Conservation (phyloP, 2,329 filamentous ascomycete species). For the Colletotrichum neosansevieriae region DNA sequence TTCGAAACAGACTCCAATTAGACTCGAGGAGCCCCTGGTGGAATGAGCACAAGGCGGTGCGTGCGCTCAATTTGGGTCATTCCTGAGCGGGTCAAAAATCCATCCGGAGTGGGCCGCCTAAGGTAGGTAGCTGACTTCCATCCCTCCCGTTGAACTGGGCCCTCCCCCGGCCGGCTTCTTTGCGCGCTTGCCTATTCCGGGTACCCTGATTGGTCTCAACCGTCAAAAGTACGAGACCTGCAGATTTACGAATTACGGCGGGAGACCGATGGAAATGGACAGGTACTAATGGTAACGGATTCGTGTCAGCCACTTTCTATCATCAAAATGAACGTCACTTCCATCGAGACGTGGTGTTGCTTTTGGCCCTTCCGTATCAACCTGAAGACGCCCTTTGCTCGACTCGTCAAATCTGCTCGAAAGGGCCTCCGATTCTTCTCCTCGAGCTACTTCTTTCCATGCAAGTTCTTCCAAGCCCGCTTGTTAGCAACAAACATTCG, state of each 20-base stretch:
- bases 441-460: not conserved
- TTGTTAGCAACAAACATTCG: not conserved
- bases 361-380: not conserved
- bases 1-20: too few species aligned
- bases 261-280: not conserved
- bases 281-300: not conserved
- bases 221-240: conserved; percentile 7
- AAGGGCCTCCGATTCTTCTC: not conserved
- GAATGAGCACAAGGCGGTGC: not conserved
- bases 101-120: conserved; percentile 29
- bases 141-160: conserved; percentile 17
- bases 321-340: not conserved
- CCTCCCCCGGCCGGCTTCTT: conserved; percentile 1
- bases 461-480: too few species aligned
- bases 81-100: conserved; percentile 27
- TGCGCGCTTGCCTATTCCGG: not conserved
- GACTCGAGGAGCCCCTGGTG: conserved; percentile 11
- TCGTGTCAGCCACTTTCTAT: not conserved
- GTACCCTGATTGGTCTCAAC: not conserved
- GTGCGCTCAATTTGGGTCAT: conserved; percentile 7
- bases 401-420: not conserved
- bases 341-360: not conserved
- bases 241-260: conserved; percentile 14
- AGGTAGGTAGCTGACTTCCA: conserved; percentile 21
- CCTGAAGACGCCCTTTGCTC: not conserved